These are phyloP conservation scores for Geotrichum aggregatum DNA, from an alignment of 1,139 yeast genomes.

Conservation along the genomic window DNA sequence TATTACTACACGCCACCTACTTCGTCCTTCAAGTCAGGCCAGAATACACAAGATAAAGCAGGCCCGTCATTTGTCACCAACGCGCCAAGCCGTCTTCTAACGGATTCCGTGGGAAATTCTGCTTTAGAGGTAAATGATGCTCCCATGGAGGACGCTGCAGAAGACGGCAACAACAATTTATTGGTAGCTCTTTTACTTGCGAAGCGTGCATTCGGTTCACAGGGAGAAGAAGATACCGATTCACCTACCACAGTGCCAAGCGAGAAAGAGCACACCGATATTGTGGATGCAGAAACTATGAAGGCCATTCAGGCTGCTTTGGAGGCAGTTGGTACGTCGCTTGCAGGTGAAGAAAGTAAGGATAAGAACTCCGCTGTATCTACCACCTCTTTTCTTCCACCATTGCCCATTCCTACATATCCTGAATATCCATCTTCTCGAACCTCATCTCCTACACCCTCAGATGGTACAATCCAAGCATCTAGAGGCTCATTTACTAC, in stretches of 20 bases:
- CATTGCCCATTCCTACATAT: constrained; percentile 14
- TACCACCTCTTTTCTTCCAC: constrained; percentile 12
- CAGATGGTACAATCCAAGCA: constrained; percentile 2
- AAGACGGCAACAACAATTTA: constrained; percentile 29
- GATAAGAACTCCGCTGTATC: constrained; percentile 2
- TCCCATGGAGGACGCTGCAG: not conserved
- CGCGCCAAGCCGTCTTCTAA: constrained; percentile 5
- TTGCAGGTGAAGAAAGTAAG: constrained; percentile 19
- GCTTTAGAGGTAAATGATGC: not conserved
- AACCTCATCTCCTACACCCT: not conserved
- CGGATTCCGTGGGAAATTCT: not conserved
- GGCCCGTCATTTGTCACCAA: constrained; percentile 19
- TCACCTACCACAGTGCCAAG: constrained; percentile 3
- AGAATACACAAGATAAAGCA: constrained; percentile 15
- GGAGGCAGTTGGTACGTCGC: constrained; percentile 31
- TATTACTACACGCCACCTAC: constrained; percentile 22
- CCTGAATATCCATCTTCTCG: constrained; percentile 4
- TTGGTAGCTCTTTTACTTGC: constrained; percentile 44
- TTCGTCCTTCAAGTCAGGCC: constrained; percentile 7
- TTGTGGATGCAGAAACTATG: constrained; percentile 36
- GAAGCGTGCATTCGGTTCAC: constrained; percentile 38
- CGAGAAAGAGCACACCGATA: constrained; percentile 26
- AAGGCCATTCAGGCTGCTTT: constrained; percentile 40
- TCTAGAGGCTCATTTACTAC: constrained; percentile 4
- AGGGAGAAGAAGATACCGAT: constrained; percentile 10